Conservation (phyloP, 768 basidiomycete species). For the Royoungia palumana region DNA sequence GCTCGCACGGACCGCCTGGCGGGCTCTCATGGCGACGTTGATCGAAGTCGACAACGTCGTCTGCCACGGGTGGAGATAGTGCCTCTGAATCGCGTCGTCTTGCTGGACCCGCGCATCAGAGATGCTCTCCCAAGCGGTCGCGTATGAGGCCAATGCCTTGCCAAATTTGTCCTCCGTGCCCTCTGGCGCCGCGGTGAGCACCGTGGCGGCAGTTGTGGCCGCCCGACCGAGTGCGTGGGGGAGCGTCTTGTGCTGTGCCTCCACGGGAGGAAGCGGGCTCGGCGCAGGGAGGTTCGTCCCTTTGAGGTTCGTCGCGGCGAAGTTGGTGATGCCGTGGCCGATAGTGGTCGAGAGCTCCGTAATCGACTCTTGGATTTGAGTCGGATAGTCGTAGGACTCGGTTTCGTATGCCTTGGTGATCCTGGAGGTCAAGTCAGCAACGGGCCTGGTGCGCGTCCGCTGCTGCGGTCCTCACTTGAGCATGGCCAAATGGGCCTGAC, state of each 20-base stretch:
- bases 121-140: constrained; percentile 80
- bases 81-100: constrained; percentile 62
- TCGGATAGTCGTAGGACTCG: constrained; percentile 88
- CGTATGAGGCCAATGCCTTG: constrained; percentile 74
- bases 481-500: constrained; percentile 67
- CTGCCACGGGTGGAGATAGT: constrained; percentile 83
- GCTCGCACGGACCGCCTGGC: constrained; percentile 75
- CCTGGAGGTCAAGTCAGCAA: constrained; percentile 38
- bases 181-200: constrained; percentile 43
- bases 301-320: constrained; percentile 85
- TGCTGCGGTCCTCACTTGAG: constrained; percentile 59
- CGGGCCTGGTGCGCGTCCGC: background rate
- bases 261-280: constrained; percentile 48
- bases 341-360: constrained; percentile 68
- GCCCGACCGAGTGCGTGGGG: constrained; percentile 92
- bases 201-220: constrained; percentile 55
- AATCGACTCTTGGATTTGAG: constrained; percentile 81
- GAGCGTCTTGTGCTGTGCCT: constrained; percentile 87
- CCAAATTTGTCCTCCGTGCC: constrained; percentile 67
- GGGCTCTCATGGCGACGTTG: constrained; percentile 88
- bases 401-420: constrained; percentile 85
- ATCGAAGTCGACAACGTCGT: constrained; percentile 81
- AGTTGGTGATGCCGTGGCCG: constrained; percentile 72
- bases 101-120: constrained; percentile 76
- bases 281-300: constrained; percentile 85